Evolutionary conservation across 805 yeast species (phyloP).

Genomic region (Kockiozyma suomiensis): DNA sequence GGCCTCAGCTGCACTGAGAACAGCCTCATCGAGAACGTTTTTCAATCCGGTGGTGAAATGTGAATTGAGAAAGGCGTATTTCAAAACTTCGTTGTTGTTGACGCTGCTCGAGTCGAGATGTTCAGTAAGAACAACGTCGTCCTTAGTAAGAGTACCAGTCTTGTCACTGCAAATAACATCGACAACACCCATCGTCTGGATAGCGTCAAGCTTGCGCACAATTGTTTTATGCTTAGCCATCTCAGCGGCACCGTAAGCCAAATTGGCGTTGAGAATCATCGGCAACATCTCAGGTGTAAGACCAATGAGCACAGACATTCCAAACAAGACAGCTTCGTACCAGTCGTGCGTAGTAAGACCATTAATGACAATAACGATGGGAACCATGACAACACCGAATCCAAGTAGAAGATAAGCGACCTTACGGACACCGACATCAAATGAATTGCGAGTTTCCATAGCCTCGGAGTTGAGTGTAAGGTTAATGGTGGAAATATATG

Average conservation of each 20-base stretch:
- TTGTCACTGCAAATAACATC: slow-evolving; percentile 58
- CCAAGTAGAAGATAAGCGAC: slow-evolving; percentile 34
- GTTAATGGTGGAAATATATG: slow-evolving; percentile 36
- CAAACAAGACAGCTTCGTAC: slow-evolving; percentile 34
- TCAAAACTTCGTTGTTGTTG: slow-evolving; percentile 23
- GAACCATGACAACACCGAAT: slow-evolving; percentile 33
- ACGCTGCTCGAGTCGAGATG: slow-evolving; percentile 24
- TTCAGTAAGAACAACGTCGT: slow-evolving; percentile 31
- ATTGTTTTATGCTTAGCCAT: slow-evolving; percentile 36
- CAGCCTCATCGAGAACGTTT: slow-evolving; percentile 31
- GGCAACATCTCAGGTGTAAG: slow-evolving; percentile 35
- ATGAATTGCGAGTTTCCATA: slow-evolving; percentile 34
- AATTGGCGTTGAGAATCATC: slow-evolving; percentile 34
- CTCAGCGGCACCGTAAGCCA: slow-evolving; percentile 34
- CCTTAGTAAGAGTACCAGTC: slow-evolving; percentile 52
- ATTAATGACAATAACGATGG: slow-evolving; percentile 33
- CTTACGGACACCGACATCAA: slow-evolving; percentile 34
- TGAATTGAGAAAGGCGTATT: slow-evolving; percentile 29
- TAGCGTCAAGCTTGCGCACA: slow-evolving; percentile 34
- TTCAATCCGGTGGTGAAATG: slow-evolving; percentile 30
- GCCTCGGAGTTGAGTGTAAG: slow-evolving; percentile 33
- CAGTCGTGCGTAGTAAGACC: slow-evolving; percentile 33
- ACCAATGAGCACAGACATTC: slow-evolving; percentile 34
- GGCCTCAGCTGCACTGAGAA: slow-evolving; percentile 25
- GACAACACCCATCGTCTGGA: slow-evolving; percentile 57